Percentiles rank a stretch among this genome's conserved stretches.
These are phyloP conservation scores for Calonectria multiphialidica DNA, from an alignment of 2,329 filamentous ascomycete genomes.

Conservation along the genomic window DNA sequence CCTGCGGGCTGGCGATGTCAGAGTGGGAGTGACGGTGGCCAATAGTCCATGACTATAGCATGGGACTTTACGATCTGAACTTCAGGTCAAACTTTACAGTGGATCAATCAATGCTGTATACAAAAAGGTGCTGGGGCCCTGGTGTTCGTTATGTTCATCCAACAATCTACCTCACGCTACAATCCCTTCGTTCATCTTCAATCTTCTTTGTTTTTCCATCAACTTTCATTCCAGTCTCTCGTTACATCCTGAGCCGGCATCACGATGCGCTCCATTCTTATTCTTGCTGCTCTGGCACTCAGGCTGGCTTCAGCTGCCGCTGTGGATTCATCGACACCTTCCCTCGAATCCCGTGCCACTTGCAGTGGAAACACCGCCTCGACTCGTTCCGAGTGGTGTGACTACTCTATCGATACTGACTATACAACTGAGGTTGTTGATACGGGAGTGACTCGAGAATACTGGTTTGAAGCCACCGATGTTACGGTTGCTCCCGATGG, in stretches of 20 bases:
- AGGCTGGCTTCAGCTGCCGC: conserved; percentile 7
- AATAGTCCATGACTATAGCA: not conserved
- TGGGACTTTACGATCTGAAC: not conserved
- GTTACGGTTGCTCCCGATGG: conserved; percentile 60
- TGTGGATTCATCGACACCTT: not conserved
- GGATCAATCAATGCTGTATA: not conserved
- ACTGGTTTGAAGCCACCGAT: conserved; percentile 57
- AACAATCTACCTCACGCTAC: not conserved
- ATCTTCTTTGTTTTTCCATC: not conserved
- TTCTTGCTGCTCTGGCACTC: not conserved
- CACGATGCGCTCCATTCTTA: conserved; percentile 13
- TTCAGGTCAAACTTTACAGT: not conserved
- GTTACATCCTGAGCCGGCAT: not conserved
- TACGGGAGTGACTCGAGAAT: conserved; percentile 64
- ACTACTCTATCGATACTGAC: conserved; percentile 62
- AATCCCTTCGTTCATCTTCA: not conserved
- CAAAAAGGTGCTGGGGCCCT: not conserved
- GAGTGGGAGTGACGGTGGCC: not conserved
- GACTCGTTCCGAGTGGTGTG: conserved; percentile 56
- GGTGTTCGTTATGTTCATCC: not conserved
- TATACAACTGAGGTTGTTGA: conserved; percentile 55
- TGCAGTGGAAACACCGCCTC: conserved; percentile 44
- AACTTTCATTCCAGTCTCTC: not conserved
- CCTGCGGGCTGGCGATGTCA: not conserved
- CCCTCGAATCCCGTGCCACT: not conserved